Conservation (phyloP, 352 stramenopile genomes). For the Plasmopara viticola region DNA sequence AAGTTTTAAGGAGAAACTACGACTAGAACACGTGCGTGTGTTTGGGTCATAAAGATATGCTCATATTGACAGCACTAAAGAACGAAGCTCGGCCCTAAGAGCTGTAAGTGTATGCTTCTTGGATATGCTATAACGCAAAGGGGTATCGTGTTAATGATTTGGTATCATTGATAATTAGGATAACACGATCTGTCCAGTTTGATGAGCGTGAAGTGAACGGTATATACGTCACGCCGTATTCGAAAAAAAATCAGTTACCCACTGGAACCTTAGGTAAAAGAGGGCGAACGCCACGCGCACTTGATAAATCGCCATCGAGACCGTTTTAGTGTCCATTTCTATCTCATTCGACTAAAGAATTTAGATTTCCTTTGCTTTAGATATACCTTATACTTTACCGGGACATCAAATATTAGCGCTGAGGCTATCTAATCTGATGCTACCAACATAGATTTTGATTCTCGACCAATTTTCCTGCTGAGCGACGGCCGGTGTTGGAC, state of each 20-base stretch:
- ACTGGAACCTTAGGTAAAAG: too few relatives aligned
- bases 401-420: too few relatives aligned
- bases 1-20: not conserved
- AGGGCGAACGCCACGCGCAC: too few relatives aligned
- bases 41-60: not conserved
- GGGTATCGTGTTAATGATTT: slow-evolving; percentile 14
- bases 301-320: too few relatives aligned
- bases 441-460: too few relatives aligned
- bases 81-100: not conserved
- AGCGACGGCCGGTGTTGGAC: not conserved
- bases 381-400: too few relatives aligned
- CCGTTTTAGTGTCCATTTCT: too few relatives aligned
- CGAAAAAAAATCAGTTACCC: not conserved
- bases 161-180: slow-evolving; percentile 7
- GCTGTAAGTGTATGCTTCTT: not conserved
- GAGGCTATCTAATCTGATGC: too few relatives aligned
- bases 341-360: too few relatives aligned
- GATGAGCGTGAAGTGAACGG: not conserved
- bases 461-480: too few relatives aligned
- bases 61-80: not conserved
- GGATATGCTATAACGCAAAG: slow-evolving; percentile 2
- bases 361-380: too few relatives aligned
- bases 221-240: not conserved
- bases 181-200: not conserved
- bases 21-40: not conserved